Evolutionary conservation across 2,329 filamentous ascomycete species (phyloP), one percentile per base, ranked within the genome.

Genomic region (Sporothrix globosa): DNA sequence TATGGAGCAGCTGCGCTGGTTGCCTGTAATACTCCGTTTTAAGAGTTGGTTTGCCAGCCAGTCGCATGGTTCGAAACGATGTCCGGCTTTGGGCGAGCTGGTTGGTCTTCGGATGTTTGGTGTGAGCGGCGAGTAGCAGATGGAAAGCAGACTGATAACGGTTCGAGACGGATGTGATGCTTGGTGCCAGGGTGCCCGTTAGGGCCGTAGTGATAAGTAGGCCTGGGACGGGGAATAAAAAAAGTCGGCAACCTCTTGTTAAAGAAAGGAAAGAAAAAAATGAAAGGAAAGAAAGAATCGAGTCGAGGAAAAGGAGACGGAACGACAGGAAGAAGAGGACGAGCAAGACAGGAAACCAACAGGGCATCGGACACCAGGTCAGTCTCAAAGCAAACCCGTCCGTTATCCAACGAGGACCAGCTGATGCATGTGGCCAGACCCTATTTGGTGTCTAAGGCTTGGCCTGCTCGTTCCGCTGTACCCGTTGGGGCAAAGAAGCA

Each of bases 371-470:
- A 61, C 34, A 24, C 56, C 56, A 61, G 56, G n/a, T 30, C 56
- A 61, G 56, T 34, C 39, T 39, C 27, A 24, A 5, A 21, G 21
- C n/a, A 53, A 24, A 24, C 21, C 21, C 21, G 11, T 58, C 34
- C 13, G n/a, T 61, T 44, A 44, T 44, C 44, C 56, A 44, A 11
- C 11, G 56, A 34, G 13, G 50, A 21, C 34, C 56, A 61, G 56
- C 56, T 61, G 56, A 61, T 61, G 56, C 10, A 61, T 61, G 56
- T 44, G 56, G 56, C 34, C 56, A 34, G 44, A 61, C 34, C 19
- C 30, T 19, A 41, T 34, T 60, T 30, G 34, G 56, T 21, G 56
- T 34, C 39, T 11, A 61, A 24, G 56, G 56, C 56, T 61, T 61
- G 34, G 56, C 56, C 56, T 52, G 17, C 46, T 21, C 61, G 24